Conservation (phyloP, 108 stramenopile species). For the Halocafeteria seosinensis region DNA sequence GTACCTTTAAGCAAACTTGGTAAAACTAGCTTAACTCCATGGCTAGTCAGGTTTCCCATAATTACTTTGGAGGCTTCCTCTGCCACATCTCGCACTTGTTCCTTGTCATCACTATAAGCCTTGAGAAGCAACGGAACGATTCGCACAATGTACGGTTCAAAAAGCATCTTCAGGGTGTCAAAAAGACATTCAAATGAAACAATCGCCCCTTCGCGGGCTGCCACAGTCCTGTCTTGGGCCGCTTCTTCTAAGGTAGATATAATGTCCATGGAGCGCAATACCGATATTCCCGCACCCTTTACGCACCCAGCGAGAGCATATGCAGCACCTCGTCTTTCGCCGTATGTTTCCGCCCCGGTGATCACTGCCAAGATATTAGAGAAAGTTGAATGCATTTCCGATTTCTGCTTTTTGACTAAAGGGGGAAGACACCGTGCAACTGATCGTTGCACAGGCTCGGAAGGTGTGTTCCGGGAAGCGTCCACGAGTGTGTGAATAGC, state of each 20-base stretch:
- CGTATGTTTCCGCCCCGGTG: not conserved
- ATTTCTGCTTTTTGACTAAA: slow-evolving; percentile 18
- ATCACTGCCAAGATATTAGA: not conserved
- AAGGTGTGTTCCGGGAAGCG: slow-evolving; percentile 25
- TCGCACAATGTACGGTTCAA: slow-evolving; percentile 95
- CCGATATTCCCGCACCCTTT: slow-evolving; percentile 90
- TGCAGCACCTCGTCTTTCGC: slow-evolving; percentile 63
- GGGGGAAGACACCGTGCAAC: slow-evolving; percentile 36
- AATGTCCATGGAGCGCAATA: slow-evolving; percentile 72
- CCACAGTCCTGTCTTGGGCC: slow-evolving; percentile 36
- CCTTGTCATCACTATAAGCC: slow-evolving; percentile 72
- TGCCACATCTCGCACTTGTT: slow-evolving; percentile 76
- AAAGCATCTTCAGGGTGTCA: slow-evolving; percentile 67
- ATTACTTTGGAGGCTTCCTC: slow-evolving; percentile 60
- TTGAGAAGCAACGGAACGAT: slow-evolving; percentile 78
- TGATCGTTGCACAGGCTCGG: slow-evolving; percentile 35
- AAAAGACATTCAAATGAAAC: slow-evolving; percentile 80
- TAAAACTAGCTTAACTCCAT: slow-evolving; percentile 89
- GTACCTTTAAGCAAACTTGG: slow-evolving; percentile 79
- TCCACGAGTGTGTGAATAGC: slow-evolving; percentile 32
- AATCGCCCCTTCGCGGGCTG: slow-evolving; percentile 73
- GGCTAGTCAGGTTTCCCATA: slow-evolving; percentile 81
- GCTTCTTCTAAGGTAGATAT: slow-evolving; percentile 68
- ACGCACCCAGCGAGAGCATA: slow-evolving; percentile 83
- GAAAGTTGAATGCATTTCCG: not conserved